These are phyloP conservation scores for Monosiga brevicollis DNA, from an alignment of 78 protist genomes.

Conservation along the genomic window DNA sequence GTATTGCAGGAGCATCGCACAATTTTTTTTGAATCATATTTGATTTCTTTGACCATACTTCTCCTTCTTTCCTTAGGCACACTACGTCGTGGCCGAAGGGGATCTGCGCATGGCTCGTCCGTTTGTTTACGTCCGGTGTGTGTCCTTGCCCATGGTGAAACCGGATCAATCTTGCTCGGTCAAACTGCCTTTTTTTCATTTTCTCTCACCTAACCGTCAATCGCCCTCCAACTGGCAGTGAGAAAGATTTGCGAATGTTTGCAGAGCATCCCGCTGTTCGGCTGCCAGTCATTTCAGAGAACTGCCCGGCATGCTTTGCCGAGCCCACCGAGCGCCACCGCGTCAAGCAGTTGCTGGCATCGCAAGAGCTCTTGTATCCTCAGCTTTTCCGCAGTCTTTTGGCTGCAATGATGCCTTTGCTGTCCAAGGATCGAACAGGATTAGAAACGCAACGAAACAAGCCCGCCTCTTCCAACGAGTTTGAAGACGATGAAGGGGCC, in stretches of 20 bases:
- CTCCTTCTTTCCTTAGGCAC: background rate
- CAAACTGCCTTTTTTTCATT: too few relatives aligned
- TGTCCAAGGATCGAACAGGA: too few relatives aligned
- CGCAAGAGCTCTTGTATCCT: background rate
- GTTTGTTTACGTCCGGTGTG: conserved; percentile 53
- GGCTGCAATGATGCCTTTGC: background rate
- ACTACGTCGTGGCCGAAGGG: conserved; percentile 35
- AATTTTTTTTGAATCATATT: background rate
- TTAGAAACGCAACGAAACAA: too few relatives aligned
- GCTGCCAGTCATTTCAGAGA: conserved; percentile 70
- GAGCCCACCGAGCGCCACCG: conserved; percentile 68
- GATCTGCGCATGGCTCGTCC: conserved; percentile 78
- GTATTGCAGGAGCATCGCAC: too few relatives aligned
- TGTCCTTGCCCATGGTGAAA: conserved; percentile 38
- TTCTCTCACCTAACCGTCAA: too few relatives aligned
- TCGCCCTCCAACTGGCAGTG: too few relatives aligned
- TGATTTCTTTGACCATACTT: background rate
- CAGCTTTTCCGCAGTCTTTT: background rate
- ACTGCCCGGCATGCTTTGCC: conserved; percentile 82
- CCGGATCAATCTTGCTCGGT: too few relatives aligned
- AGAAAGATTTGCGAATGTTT: too few relatives aligned
- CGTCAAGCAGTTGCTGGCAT: conserved; percentile 34
- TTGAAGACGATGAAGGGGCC: too few relatives aligned
- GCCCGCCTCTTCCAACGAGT: too few relatives aligned
- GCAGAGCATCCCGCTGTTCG: too few relatives aligned